Conservation (phyloP, 768 basidiomycete species). For the Amanita jacksonii region DNA sequence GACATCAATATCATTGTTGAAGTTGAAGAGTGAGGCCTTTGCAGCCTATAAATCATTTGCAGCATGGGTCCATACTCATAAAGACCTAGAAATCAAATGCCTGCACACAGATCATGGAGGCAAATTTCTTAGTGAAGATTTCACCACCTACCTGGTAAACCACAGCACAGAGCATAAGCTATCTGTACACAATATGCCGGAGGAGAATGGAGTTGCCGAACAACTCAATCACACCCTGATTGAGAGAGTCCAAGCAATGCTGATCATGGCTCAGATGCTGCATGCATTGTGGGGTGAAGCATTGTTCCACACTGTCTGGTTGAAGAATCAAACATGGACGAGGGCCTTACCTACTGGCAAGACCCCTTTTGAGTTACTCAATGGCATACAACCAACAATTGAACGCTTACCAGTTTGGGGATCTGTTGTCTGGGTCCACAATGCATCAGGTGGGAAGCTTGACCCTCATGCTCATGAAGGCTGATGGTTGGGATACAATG, state of each 20-base stretch:
- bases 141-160: slow-evolving; percentile 18
- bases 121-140: slow-evolving; percentile 22
- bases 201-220: too few species aligned
- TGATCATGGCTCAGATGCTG: slow-evolving; percentile 4
- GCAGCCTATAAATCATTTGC: too few species aligned
- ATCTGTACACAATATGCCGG: too few species aligned
- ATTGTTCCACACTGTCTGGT: too few species aligned
- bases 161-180: too few species aligned
- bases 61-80: background rate
- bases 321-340: background rate
- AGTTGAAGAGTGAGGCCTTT: too few species aligned
- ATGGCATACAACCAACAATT: background rate
- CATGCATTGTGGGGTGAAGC: background rate
- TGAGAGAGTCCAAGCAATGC: slow-evolving; percentile 16
- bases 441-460: too few species aligned
- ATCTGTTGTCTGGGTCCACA: background rate
- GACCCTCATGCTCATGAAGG: too few species aligned
- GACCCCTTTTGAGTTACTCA: too few species aligned
- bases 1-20: too few species aligned
- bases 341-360: too few species aligned
- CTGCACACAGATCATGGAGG: slow-evolving; percentile 24
- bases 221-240: too few species aligned
- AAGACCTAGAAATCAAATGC: slow-evolving; percentile 12
- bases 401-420: background rate
- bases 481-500: background rate